Evolutionary conservation across 2,329 filamentous ascomycete genomes (phyloP), one percentile per base, ranked within the genome.

Genomic region (Trichophyton equinum): DNA sequence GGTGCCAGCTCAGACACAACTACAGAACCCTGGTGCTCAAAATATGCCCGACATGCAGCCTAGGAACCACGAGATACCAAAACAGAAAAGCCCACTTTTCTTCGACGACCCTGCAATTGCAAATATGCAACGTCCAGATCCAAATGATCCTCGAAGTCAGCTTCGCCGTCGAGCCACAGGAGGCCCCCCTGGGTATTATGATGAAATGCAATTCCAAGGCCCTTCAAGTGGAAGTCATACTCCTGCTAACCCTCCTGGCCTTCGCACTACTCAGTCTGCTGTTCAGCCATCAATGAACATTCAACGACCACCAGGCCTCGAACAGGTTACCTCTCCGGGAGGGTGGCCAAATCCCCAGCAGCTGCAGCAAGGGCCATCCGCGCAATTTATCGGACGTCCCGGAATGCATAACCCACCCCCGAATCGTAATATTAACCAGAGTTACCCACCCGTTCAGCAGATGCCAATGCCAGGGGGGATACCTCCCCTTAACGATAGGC

Each of bases 31-130:
- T 63, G 72, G 70, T 55, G 68, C 70, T 6, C 57, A 30, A 59
- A 71, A 69, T 65, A 70, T 74, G 65, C 71, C 68, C 7, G 75
- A 75, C 61, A 67, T 68, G 60, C 65, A 73, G 30, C 20, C 30
- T 27, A 53, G 60, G 65, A 57, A 27, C 33, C 73, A 72, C 25
- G 71, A 70, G 13, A 67, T 75, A 44, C 67, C 67, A 20, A 67
- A 68, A 55, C 73, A 73, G 60, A 76, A 75, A 62, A 67, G 64
- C 18, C 71, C 72, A 2, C 65, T 66, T 53, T 76, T 76, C 62
- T 67, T 77, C 47, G 74, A 78, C 60, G 76, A 78, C 60, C 75
- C 75, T 7, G 72, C 74, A 20, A 73, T 76, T 65, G 70, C 76
- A 56, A 72, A 73, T 62, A 72, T 75, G 70, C 71, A 72, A 62